phyloP scores from a whole-genome alignment of 805 yeast genomes.

The Kazachstania psychrophila region DNA sequence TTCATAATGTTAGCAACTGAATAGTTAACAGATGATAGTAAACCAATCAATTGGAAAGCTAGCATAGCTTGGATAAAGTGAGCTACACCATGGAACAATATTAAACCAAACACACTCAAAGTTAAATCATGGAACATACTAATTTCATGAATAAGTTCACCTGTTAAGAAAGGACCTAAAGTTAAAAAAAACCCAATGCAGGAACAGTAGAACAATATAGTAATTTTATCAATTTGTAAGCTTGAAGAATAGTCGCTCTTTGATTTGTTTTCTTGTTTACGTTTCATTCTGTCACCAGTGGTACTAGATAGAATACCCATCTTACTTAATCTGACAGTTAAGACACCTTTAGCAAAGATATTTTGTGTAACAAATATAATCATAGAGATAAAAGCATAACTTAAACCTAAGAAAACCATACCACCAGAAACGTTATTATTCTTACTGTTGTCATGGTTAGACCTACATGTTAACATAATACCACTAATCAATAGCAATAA shows the following conservation, averaged over 20 bases:
- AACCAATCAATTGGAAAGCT: constrained; percentile 68
- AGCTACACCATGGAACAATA: constrained; percentile 53
- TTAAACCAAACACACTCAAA: constrained; percentile 28
- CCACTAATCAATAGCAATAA: constrained; percentile 73
- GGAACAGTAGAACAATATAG: constrained; percentile 65
- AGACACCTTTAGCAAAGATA: constrained; percentile 65
- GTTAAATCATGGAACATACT: constrained; percentile 27
- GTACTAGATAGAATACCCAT: constrained; percentile 18
- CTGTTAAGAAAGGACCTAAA: constrained; percentile 52
- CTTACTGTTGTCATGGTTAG: constrained; percentile 24
- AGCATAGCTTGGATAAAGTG: constrained; percentile 67
- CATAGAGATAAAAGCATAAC: constrained; percentile 36
- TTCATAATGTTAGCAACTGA: constrained; percentile 72
- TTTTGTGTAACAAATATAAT: constrained; percentile 67
- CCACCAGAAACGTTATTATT: constrained; percentile 3
- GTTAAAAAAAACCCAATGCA: constrained; percentile 58
- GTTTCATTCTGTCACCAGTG: constrained; percentile 15
- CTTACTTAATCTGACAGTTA: constrained; percentile 37
- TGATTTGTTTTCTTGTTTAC: constrained; percentile 12
- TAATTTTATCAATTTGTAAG: constrained; percentile 51
- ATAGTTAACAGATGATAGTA: constrained; percentile 66
- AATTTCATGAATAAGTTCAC: constrained; percentile 34
- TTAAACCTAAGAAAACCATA: constrained; percentile 26
- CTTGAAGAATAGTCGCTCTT: constrained; percentile 19
- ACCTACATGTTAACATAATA: constrained; percentile 70